Conservation (phyloP, 192 early-diverging fungal species). For the Gryganskiella cystojenkinii region DNA sequence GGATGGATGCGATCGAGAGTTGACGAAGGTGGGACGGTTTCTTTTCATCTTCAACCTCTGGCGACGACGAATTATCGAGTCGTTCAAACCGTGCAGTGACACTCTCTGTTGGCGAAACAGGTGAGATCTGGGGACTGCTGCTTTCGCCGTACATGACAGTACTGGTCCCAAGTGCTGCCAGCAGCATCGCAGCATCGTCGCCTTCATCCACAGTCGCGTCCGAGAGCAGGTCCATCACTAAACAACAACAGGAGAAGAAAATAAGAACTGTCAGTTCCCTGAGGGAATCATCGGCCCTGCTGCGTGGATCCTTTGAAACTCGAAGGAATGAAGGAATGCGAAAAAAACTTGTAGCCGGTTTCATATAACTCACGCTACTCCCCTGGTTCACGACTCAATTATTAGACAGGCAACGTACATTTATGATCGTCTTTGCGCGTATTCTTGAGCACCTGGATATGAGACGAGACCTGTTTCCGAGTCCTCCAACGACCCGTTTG, state of each 20-base stretch:
- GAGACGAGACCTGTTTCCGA: conserved; percentile 82
- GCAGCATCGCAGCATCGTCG: conserved; percentile 21
- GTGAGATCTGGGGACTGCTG: conserved; percentile 20
- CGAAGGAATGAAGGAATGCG: neutral
- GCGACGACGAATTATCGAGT: neutral
- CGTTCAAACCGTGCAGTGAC: conserved; percentile 1
- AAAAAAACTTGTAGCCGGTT: too few species aligned
- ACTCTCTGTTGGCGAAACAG: conserved; percentile 29
- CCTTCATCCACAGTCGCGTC: conserved; percentile 37
- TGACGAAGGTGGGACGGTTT: conserved; percentile 35
- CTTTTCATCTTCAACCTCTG: conserved; percentile 6
- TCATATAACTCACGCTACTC: too few species aligned
- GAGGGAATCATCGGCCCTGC: too few species aligned
- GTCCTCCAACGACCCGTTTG: conserved; percentile 72
- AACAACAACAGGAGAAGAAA: too few species aligned
- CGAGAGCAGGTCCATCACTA: conserved; percentile 46
- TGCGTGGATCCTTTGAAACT: too few species aligned
- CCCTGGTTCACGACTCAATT: too few species aligned
- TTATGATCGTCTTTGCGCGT: conserved; percentile 67
- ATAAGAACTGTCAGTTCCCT: too few species aligned
- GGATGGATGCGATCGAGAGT: conserved; percentile 41
- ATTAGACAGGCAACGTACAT: conserved; percentile 47
- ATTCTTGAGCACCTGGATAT: conserved; percentile 82
- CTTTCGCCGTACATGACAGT: conserved; percentile 27
- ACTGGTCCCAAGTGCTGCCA: conserved; percentile 27